A percentile compares a stretch with the other conserved stretches of the same genome.
These are phyloP conservation scores for Trichoderma hamatum DNA, from an alignment of 2,329 filamentous ascomycete species.

Conservation along the genomic window DNA sequence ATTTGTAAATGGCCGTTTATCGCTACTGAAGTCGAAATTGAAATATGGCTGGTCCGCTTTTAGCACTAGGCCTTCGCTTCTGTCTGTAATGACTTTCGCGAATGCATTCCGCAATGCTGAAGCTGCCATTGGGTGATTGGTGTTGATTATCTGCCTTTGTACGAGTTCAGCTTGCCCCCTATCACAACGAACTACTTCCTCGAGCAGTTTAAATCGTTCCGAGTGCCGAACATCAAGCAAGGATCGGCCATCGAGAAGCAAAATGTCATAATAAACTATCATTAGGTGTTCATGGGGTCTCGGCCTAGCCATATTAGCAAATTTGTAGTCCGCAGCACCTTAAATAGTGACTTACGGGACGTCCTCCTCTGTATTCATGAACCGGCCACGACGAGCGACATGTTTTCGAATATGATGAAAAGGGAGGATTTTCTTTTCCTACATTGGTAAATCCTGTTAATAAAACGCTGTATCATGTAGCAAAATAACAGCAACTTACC, in stretches of 20 bases:
- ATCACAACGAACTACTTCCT: slow-evolving; percentile 53
- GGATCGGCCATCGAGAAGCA: slow-evolving; percentile 58
- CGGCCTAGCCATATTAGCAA: slow-evolving; percentile 41
- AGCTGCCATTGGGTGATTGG: slow-evolving; percentile 55
- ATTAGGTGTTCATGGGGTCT: slow-evolving; percentile 59
- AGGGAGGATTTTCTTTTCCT: slow-evolving; percentile 65
- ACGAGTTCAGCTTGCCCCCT: slow-evolving; percentile 69
- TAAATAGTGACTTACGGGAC: slow-evolving; percentile 58
- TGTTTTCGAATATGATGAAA: slow-evolving; percentile 86
- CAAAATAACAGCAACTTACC: slow-evolving; percentile 37
- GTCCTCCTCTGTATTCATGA: slow-evolving; percentile 68
- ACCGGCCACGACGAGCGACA: slow-evolving; percentile 70
- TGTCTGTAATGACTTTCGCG: slow-evolving; percentile 63
- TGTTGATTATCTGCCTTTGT: slow-evolving; percentile 68
- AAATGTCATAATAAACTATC: slow-evolving; percentile 63
- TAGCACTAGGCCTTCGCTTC: slow-evolving; percentile 78
- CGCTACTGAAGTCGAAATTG: slow-evolving; percentile 61
- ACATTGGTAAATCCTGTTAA: neutral
- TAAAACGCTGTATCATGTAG: no score
- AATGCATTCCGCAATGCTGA: slow-evolving; percentile 65
- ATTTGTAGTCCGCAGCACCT: neutral
- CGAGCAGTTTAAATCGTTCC: slow-evolving; percentile 62
- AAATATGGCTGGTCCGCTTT: slow-evolving; percentile 84
- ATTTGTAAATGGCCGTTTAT: slow-evolving; percentile 44
- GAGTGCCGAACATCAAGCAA: slow-evolving; percentile 57